Evolutionary conservation across 2,329 filamentous ascomycete genomes (phyloP).

Genomic region (Aspergillus ruber): DNA sequence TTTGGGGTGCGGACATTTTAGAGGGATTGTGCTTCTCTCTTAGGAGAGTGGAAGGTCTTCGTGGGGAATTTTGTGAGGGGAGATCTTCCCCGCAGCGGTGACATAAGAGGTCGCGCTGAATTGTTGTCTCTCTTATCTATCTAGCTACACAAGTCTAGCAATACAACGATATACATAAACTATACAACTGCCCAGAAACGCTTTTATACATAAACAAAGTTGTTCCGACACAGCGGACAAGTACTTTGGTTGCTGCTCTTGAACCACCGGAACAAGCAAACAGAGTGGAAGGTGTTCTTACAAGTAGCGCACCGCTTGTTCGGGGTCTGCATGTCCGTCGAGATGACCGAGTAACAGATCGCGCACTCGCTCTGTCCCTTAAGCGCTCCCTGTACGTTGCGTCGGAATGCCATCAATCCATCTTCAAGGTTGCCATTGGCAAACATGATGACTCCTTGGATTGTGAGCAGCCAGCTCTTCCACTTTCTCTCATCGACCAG

Average conservation of each 20-base stretch:
- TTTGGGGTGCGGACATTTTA: slow-evolving; percentile 63
- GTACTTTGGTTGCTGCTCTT: slow-evolving; percentile 84
- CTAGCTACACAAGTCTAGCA: not conserved
- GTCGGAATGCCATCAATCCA: slow-evolving; percentile 74
- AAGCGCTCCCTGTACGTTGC: slow-evolving; percentile 79
- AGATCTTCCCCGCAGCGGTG: slow-evolving; percentile 1
- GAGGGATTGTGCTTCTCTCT: slow-evolving; percentile 14
- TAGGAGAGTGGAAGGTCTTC: slow-evolving; percentile 10
- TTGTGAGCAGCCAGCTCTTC: slow-evolving; percentile 82
- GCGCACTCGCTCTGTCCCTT: slow-evolving; percentile 94
- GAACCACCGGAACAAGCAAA: slow-evolving; percentile 95
- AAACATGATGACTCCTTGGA: slow-evolving; percentile 88
- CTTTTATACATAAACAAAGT: slow-evolving; percentile 57
- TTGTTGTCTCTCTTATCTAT: not conserved
- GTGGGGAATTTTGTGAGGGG: not conserved
- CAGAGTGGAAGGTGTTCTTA: slow-evolving; percentile 86
- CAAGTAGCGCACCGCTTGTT: slow-evolving; percentile 89
- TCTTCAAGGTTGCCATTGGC: slow-evolving; percentile 84
- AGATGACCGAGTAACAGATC: slow-evolving; percentile 94
- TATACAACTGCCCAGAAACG: not conserved
- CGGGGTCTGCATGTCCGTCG: slow-evolving; percentile 78
- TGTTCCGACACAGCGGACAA: slow-evolving; percentile 87
- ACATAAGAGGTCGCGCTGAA: not conserved
- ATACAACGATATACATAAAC: not conserved
- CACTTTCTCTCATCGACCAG: slow-evolving; percentile 87